Base-by-base conservation (phyloP, 129 eudicot genomes). In the Tagetes patula region DNA sequence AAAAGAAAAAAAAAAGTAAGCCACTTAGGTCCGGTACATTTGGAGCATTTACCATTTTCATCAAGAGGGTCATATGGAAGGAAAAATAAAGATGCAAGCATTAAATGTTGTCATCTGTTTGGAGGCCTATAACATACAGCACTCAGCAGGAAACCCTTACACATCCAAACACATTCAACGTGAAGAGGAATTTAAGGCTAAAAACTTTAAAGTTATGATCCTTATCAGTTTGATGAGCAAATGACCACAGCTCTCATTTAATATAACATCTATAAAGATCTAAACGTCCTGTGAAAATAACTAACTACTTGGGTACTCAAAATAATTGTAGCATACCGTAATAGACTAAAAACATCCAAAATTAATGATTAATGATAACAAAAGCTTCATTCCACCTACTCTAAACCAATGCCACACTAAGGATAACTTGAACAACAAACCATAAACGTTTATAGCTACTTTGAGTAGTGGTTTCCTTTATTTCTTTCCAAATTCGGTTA, bases 401-500 rank as follows among this genome's bases (percentile, higher is more conserved):
- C 10, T 11, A 62, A 62, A 27, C 67, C 67, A 62, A 5, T 37
- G 67, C 30, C 45, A 37, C 27, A 6, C 13, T 13, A 62, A 62
- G 45, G 67, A 38, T 12, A 4, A 38, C 31, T 38, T 12, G 43
- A 62, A 62, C 32, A n/a, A n/a, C 67, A 62, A 36, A 38, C 30
- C 45, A 61, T 61, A 61, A 64, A 34, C 31, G 12, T 5, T 64
- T 64, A 36, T 14, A 39, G 49, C 69, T 64, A 34, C 69, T 40
- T 64, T 64, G 34, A 64, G 47, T 40, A 20, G 13, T 20, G 11
- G 33, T 40, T 34, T 39, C 69, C 69, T 40, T 40, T 49, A 39
- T 64, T 39, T 39, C 69, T 39, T 62, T 64, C 69, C 49, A 64
- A 20, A 63, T 63, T 63, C 5, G 30, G 46, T 63, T 63, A 38